phyloP scores from a whole-genome alignment of 306 rosid species.

The Arachis stenosperma region DNA sequence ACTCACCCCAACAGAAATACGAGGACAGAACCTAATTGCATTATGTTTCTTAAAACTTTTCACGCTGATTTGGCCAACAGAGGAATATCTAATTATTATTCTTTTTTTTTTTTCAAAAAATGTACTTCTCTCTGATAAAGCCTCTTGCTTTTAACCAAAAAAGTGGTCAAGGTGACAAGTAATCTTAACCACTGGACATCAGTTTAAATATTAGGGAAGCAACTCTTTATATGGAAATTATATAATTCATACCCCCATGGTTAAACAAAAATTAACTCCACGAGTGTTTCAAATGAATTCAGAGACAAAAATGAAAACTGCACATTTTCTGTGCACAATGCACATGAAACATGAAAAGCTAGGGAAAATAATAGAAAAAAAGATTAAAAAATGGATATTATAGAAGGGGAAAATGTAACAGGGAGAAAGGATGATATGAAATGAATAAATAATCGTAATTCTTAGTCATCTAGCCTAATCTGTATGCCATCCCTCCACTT shows the following conservation, averaged over 20 bases:
- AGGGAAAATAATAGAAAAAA: background rate
- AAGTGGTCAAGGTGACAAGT: background rate
- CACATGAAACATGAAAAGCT: conserved; percentile 9
- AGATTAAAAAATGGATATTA: background rate
- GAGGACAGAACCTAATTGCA: background rate
- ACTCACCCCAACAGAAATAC: background rate
- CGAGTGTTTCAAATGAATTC: background rate
- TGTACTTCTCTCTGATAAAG: conserved; percentile 4
- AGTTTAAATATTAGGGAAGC: background rate
- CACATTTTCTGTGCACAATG: conserved; percentile 2
- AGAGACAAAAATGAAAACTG: background rate
- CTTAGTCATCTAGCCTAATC: conserved; percentile 16
- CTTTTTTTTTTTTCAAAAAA: background rate
- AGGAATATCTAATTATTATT: background rate
- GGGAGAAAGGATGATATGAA: background rate
- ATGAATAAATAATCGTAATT: background rate
- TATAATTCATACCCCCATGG: background rate
- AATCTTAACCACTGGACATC: background rate
- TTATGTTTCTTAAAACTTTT: background rate
- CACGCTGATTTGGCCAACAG: background rate
- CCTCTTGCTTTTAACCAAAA: background rate
- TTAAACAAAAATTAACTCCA: background rate
- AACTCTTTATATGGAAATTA: background rate
- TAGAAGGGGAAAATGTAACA: background rate
- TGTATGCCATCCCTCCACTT: background rate